These are phyloP conservation scores for Populus alba DNA, from an alignment of 345 rosid species.

Conservation along the genomic window DNA sequence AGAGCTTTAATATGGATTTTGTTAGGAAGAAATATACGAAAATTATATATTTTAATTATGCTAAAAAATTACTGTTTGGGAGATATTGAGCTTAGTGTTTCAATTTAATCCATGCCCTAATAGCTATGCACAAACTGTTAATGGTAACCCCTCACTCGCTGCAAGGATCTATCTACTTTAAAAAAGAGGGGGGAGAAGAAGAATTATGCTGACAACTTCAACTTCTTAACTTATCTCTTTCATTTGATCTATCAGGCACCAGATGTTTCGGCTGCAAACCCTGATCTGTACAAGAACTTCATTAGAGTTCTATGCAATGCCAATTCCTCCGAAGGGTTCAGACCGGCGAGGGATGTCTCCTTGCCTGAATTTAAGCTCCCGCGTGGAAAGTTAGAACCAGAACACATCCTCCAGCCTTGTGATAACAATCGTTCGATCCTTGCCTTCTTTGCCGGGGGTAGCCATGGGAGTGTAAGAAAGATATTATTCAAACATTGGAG, in stretches of 20 bases:
- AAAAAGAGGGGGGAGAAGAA: no score
- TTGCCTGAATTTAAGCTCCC: constrained; percentile 48
- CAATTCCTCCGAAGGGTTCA: constrained; percentile 41
- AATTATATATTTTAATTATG: no score
- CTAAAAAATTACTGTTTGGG: no score
- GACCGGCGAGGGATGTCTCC: constrained; percentile 39
- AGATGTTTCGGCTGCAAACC: constrained; percentile 29
- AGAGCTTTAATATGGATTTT: no score
- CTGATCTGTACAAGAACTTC: constrained; percentile 35
- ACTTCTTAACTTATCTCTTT: not conserved
- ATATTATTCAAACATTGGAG: constrained; percentile 41
- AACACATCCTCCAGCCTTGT: constrained; percentile 10
- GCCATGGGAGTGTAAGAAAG: constrained; percentile 43
- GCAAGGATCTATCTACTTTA: no score
- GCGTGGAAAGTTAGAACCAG: constrained; percentile 24
- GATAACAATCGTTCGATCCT: constrained; percentile 25
- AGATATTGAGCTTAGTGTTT: no score
- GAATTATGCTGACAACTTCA: not conserved
- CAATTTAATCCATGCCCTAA: no score
- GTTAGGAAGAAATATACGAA: no score
- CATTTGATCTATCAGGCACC: constrained; percentile 36
- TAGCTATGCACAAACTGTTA: no score
- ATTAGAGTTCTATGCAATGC: constrained; percentile 52
- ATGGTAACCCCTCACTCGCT: no score
- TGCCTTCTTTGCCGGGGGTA: constrained; percentile 47